Conservation (phyloP, 495 filamentous ascomycete species). For the Annulohypoxylon stygium region DNA sequence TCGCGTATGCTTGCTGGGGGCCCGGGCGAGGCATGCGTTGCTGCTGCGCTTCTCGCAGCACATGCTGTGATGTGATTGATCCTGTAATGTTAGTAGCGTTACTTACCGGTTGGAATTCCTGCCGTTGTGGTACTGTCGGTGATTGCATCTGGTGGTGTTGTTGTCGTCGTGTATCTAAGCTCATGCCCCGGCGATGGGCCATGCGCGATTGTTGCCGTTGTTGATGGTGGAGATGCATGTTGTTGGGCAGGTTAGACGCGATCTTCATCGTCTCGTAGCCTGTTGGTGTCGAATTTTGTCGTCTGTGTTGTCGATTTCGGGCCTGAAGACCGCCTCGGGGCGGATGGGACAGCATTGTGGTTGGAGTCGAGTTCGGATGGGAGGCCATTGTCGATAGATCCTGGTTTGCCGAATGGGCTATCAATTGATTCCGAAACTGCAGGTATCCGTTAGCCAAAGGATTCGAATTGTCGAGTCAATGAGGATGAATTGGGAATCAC, state of each 20-base stretch:
- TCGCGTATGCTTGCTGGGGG: conserved; percentile 55
- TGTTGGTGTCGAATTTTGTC: conserved; percentile 88
- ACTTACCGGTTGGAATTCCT: conserved; percentile 68
- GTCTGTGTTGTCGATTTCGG: conserved; percentile 81
- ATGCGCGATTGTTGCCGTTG: conserved; percentile 57
- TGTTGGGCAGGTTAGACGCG: conserved; percentile 68
- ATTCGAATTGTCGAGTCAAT: conserved; percentile 40
- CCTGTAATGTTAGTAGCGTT: conserved; percentile 71
- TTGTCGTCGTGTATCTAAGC: conserved; percentile 76
- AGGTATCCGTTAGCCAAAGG: conserved; percentile 31
- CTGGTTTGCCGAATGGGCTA: conserved; percentile 59
- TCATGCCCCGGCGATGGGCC: conserved; percentile 82
- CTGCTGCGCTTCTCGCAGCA: conserved; percentile 80
- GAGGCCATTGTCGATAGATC: conserved; percentile 60
- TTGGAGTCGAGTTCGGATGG: conserved; percentile 71
- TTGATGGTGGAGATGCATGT: conserved; percentile 62
- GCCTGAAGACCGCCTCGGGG: conserved; percentile 70
- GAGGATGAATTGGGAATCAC: background rate
- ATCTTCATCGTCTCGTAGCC: conserved; percentile 77
- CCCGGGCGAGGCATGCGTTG: conserved; percentile 76
- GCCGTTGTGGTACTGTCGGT: conserved; percentile 60
- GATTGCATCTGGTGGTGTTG: conserved; percentile 52
- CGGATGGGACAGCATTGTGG: conserved; percentile 83
- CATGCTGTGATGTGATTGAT: conserved; percentile 69
- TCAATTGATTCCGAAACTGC: conserved; percentile 69